Evolutionary conservation across 2,329 filamentous ascomycete species (phyloP).

Genomic region (Myriosclerotinia scirpicola): DNA sequence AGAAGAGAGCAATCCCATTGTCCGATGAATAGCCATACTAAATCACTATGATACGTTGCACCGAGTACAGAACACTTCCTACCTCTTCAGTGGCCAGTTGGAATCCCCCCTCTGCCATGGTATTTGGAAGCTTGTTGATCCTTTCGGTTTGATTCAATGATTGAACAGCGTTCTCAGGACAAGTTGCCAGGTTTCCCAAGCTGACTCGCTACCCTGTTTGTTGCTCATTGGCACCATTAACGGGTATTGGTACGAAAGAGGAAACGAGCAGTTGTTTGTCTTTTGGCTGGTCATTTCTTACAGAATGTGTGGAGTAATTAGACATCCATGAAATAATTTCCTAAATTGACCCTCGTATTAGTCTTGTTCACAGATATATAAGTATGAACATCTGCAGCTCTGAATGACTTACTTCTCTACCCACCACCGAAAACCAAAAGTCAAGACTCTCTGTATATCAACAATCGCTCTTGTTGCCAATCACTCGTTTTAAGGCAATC

Average conservation of each 20-base stretch:
- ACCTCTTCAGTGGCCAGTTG: background rate
- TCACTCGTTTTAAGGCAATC: constrained; percentile 24
- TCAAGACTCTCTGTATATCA: constrained; percentile 6
- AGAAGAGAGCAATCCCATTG: background rate
- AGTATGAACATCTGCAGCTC: constrained; percentile 2
- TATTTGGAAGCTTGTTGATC: background rate
- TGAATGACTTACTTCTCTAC: constrained; percentile 10
- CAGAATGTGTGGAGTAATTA: constrained; percentile 10
- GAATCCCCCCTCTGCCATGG: background rate
- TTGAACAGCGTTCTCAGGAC: constrained; percentile 9
- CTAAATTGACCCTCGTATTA: constrained; percentile 12
- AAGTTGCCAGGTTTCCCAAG: background rate
- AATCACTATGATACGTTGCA: constrained; percentile 5
- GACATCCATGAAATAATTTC: background rate
- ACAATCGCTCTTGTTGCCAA: constrained; percentile 12
- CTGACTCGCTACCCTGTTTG: constrained; percentile 10
- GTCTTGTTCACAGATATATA: constrained; percentile 14
- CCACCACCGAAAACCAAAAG: background rate
- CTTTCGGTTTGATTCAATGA: background rate
- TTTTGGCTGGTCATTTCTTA: constrained; percentile 10
- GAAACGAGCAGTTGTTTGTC: constrained; percentile 2
- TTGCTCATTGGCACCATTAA: constrained; percentile 13
- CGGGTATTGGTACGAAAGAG: constrained; percentile 9
- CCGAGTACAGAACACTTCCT: background rate
- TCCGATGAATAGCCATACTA: background rate